These are phyloP conservation scores for Pichia occidentalis DNA, from an alignment of 805 yeast genomes.

Conservation along the genomic window DNA sequence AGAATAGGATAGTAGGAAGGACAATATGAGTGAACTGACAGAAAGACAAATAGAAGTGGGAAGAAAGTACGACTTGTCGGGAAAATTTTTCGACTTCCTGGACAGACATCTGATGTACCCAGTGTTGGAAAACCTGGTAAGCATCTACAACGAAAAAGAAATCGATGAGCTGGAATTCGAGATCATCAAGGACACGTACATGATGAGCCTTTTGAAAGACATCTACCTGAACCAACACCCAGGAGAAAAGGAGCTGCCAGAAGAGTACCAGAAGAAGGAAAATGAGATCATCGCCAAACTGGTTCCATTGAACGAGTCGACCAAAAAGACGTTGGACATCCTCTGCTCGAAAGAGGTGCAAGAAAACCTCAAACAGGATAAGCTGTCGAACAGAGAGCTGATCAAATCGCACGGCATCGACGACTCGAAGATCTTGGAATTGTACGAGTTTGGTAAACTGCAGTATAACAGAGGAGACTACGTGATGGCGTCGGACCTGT, in stretches of 20 bases:
- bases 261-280: slow-evolving; percentile 36
- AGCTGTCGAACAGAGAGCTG: slow-evolving; percentile 44
- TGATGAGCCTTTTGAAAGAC: slow-evolving; percentile 44
- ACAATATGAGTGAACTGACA: slow-evolving; percentile 3
- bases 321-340: slow-evolving; percentile 40
- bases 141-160: slow-evolving; percentile 31
- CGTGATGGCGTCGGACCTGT: slow-evolving; percentile 49
- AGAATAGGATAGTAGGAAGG: too few species aligned
- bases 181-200: slow-evolving; percentile 49
- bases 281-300: slow-evolving; percentile 34
- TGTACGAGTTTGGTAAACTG: slow-evolving; percentile 54
- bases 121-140: slow-evolving; percentile 18
- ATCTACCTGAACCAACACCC: slow-evolving; percentile 39
- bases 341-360: slow-evolving; percentile 45
- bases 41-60: slow-evolving; percentile 33
- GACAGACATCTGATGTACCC: slow-evolving; percentile 55
- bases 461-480: slow-evolving; percentile 62
- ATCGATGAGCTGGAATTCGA: slow-evolving; percentile 44
- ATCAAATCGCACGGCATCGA: slow-evolving; percentile 39
- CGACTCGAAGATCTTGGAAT: slow-evolving; percentile 41
- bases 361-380: slow-evolving; percentile 47
- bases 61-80: slow-evolving; percentile 47
- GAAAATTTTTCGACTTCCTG: slow-evolving; percentile 47
- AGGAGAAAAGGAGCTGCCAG: slow-evolving; percentile 31
- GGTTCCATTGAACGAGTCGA: slow-evolving; percentile 34